Percentiles rank a stretch among this genome's conserved stretches.
phyloP scores from a whole-genome alignment of 1,284 basidiomycete genomes.

The Stygiomarasmius scandens region DNA sequence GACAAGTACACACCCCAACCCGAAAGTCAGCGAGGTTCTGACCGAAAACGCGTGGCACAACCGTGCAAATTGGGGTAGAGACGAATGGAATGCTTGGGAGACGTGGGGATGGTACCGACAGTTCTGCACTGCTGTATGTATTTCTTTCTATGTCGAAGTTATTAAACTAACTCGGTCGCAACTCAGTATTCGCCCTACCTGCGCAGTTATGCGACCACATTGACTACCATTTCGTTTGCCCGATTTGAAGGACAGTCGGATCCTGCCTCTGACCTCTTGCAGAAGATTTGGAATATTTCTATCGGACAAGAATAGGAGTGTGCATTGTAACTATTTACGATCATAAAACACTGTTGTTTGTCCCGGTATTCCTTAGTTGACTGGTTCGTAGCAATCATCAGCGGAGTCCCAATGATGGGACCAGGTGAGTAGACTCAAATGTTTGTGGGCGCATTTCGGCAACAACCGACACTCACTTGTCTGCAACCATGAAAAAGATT shows the following conservation, averaged over 20 bases:
- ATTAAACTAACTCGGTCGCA: too few species aligned
- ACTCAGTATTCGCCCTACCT: conserved; percentile 81
- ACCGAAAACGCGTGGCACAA: conserved; percentile 68
- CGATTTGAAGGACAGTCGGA: conserved; percentile 59
- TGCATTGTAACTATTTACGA: neutral
- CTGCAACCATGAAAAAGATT: too few species aligned
- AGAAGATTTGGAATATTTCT: conserved; percentile 70
- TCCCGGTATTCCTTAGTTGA: too few species aligned
- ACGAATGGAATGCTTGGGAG: conserved; percentile 81
- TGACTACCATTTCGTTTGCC: conserved; percentile 65
- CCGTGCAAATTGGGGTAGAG: conserved; percentile 66
- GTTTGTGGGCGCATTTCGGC: too few species aligned
- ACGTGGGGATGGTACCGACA: conserved; percentile 88
- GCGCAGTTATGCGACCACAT: conserved; percentile 66
- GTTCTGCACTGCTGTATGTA: conserved; percentile 77
- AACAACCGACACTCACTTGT: too few species aligned
- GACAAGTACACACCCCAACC: conserved; percentile 44
- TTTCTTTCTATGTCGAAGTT: too few species aligned
- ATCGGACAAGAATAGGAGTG: conserved; percentile 52
- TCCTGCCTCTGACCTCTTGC: conserved; percentile 58
- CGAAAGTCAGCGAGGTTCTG: conserved; percentile 51
- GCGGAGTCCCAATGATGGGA: too few species aligned
- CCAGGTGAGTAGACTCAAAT: too few species aligned
- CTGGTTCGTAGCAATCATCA: too few species aligned
- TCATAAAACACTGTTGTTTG: too few species aligned